A percentile compares a stretch with the other conserved stretches of the same genome.
Conservation (phyloP, 331 rosid genomes). For the Rhamnella rubrinervis region DNA sequence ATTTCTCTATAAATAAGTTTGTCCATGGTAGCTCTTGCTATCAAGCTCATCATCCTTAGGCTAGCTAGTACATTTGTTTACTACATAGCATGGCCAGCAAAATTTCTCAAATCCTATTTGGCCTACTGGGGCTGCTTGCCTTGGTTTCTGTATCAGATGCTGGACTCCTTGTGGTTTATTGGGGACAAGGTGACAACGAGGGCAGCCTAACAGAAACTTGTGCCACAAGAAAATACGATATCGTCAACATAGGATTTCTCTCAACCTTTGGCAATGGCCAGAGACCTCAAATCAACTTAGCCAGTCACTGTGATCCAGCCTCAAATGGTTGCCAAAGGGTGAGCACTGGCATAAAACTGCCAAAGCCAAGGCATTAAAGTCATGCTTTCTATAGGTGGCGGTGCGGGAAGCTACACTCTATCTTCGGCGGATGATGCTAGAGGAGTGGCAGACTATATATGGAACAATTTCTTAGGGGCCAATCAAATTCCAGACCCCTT, state of each 20-base stretch:
- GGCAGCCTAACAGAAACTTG: conserved; percentile 27
- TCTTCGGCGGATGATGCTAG: conserved; percentile 5
- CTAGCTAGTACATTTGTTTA: too few species aligned
- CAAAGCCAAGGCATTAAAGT: conserved; percentile 44
- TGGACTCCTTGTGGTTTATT: conserved; percentile 15
- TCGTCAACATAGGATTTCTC: conserved; percentile 31
- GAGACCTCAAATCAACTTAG: conserved; percentile 22
- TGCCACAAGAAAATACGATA: conserved; percentile 17
- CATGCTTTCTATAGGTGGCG: conserved; percentile 50
- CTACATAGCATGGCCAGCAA: too few species aligned
- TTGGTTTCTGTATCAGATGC: too few species aligned
- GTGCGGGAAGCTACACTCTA: not conserved
- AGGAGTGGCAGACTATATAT: conserved; percentile 14
- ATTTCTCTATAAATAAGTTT: too few species aligned
- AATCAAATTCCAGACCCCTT: conserved; percentile 9
- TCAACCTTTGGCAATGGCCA: conserved; percentile 20
- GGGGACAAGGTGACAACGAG: conserved; percentile 38
- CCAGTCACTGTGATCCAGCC: conserved; percentile 29
- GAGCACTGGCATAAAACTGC: conserved; percentile 26
- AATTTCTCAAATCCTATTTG: too few species aligned
- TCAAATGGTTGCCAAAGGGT: conserved; percentile 15
- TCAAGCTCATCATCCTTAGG: too few species aligned
- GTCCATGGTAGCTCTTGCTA: too few species aligned
- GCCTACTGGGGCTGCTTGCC: too few species aligned
- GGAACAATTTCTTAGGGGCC: conserved; percentile 27